Base-by-base conservation (phyloP, 768 basidiomycete genomes). In the Suillus spraguei region DNA sequence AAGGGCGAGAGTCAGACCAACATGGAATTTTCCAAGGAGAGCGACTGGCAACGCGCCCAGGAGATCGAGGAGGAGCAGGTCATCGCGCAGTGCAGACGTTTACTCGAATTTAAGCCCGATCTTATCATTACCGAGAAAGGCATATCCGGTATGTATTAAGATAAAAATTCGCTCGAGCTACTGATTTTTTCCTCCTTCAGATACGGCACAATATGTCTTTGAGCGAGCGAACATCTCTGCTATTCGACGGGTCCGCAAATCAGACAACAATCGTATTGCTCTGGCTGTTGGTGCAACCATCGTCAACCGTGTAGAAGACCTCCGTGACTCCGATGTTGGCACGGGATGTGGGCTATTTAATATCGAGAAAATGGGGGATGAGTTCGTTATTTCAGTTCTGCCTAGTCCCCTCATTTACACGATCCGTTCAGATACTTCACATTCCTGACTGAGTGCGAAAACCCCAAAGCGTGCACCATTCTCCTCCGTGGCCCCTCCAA, bases 1-100 rank as follows among this genome's bases (percentile, higher is more conserved):
- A 99, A 99, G 82, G 97, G 97, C 33, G 97, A 99, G 81, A 88
- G 85, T 62, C 97, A 99, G 78, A 99, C 97, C 64, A 97, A 98
- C 75, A 99, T 99, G 84, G 97, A 98, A 79, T 95, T 99, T 67
- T 89, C 89, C 50, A 94, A 94, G 77, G 96, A 96, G 80, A 82
- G 83, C 22, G 96, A 99, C 73, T 99, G 95, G 94, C 88, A 90
- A 60, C 80, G 94, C 54, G 91, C 94, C 32, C 91, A 96, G 76
- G 87, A 92, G 73, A 92, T 98, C 64, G 97, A 99, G 80, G 97
- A 99, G 78, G 94, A 99, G 77, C 96, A 98, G 76, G 89, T 99
- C 70, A 94, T 95, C 81, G 72, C 81, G 24, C 85, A 97, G 78
- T 94, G 94, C 65, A 85, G 90, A 64, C 87, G 85, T 72, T 85